These are phyloP conservation scores for Boletus mariae DNA, from an alignment of 1,284 basidiomycete genomes.

Conservation along the genomic window DNA sequence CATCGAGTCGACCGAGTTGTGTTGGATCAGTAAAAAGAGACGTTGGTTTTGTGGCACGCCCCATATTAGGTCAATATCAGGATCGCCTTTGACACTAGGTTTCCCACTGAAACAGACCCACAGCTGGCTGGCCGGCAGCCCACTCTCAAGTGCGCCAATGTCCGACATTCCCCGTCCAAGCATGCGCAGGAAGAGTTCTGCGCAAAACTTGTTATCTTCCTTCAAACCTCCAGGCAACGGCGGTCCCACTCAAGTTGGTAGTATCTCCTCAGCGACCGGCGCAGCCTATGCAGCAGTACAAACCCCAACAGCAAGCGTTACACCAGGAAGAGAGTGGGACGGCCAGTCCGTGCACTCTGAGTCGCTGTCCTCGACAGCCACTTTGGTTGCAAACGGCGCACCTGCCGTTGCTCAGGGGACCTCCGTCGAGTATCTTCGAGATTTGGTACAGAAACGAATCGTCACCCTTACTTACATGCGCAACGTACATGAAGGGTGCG, in stretches of 20 bases:
- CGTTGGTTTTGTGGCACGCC: slow-evolving; percentile 4
- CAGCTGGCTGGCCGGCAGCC: slow-evolving; percentile 3
- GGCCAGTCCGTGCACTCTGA: slow-evolving; percentile 60
- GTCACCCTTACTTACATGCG: slow-evolving; percentile 80
- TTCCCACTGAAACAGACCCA: not conserved
- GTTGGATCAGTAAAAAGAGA: slow-evolving; percentile 3
- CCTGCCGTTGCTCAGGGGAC: slow-evolving; percentile 49
- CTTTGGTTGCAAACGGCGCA: slow-evolving; percentile 32
- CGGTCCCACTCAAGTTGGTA: slow-evolving; percentile 28
- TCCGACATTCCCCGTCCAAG: slow-evolving; percentile 43
- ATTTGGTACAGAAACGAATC: slow-evolving; percentile 78
- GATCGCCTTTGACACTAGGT: not conserved
- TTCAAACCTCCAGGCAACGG: slow-evolving; percentile 48
- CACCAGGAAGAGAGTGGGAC: slow-evolving; percentile 63
- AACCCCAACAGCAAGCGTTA: slow-evolving; percentile 43
- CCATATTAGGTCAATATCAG: slow-evolving; percentile 15
- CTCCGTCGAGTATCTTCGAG: slow-evolving; percentile 70
- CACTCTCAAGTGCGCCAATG: slow-evolving; percentile 25
- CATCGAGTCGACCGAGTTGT: slow-evolving; percentile 19
- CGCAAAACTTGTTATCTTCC: slow-evolving; percentile 75
- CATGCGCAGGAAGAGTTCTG: slow-evolving; percentile 80
- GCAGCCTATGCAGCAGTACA: slow-evolving; percentile 32
- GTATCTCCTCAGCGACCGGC: slow-evolving; percentile 32
- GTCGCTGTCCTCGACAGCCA: slow-evolving; percentile 35
- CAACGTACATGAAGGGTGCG: slow-evolving; percentile 80